Conservation (phyloP, 305 asterid species). For the Nicotiana rustica region DNA sequence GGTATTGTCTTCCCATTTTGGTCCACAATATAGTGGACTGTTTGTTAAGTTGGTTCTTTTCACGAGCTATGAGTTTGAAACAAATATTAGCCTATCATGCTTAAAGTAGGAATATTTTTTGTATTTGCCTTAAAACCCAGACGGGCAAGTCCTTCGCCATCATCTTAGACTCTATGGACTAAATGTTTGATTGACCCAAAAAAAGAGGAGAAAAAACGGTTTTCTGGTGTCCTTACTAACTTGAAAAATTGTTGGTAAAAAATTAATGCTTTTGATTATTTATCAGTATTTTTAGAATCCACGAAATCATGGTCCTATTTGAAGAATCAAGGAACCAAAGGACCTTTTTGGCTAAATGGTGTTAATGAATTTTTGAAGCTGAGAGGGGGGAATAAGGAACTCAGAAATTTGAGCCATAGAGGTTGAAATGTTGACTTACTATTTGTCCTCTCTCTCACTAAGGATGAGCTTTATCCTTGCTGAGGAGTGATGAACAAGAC, state of each 20-base stretch:
- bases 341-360: slow-evolving; percentile 13
- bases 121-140: not conserved
- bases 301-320: not conserved
- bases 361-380: not conserved
- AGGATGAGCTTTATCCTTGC: not conserved
- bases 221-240: not conserved
- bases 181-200: slow-evolving; percentile 18
- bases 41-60: slow-evolving; percentile 22
- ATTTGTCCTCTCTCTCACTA: not conserved
- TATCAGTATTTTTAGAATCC: not conserved
- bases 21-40: not conserved
- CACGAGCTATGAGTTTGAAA: not conserved
- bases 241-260: not conserved
- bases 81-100: slow-evolving; percentile 24
- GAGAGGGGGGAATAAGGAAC: not conserved
- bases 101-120: slow-evolving; percentile 1
- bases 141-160: not conserved
- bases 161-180: not conserved
- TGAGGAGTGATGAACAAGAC: not conserved
- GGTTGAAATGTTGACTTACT: not conserved
- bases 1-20: not conserved
- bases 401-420: not conserved
- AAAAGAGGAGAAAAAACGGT: not conserved
- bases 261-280: slow-evolving; percentile 7
- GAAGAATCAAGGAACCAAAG: slow-evolving; percentile 15